These are phyloP conservation scores for Cryptococcus sp. DNA, from an alignment of 1,284 basidiomycete species.

Conservation along the genomic window DNA sequence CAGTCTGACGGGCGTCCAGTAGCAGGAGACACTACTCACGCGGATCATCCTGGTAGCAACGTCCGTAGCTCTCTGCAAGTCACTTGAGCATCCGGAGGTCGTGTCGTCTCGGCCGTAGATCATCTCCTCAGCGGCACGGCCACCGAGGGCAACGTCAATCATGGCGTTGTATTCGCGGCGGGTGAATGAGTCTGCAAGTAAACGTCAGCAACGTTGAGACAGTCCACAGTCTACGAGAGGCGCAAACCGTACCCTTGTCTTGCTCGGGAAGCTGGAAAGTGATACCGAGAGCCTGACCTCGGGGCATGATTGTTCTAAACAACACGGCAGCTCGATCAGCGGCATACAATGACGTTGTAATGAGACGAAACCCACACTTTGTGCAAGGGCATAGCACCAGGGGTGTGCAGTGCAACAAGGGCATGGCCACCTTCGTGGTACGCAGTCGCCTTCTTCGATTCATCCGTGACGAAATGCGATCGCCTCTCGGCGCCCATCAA, in stretches of 20 bases:
- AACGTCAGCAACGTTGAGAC: conserved; percentile 8
- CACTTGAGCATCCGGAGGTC: conserved; percentile 84
- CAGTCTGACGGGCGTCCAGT: neutral
- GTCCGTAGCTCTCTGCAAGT: conserved; percentile 72
- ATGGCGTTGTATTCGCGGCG: conserved; percentile 47
- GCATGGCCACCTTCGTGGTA: conserved; percentile 97
- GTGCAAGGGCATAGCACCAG: conserved; percentile 89
- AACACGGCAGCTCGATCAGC: conserved; percentile 1
- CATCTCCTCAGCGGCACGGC: conserved; percentile 87
- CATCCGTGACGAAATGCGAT: conserved; percentile 78
- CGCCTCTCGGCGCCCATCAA: conserved; percentile 91
- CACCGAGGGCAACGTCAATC: conserved; percentile 89
- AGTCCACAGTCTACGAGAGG: neutral
- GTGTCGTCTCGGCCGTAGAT: conserved; percentile 84
- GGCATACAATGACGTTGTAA: neutral
- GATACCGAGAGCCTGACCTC: conserved; percentile 85
- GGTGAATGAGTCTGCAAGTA: conserved; percentile 44
- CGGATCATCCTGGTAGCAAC: conserved; percentile 86
- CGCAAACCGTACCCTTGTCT: conserved; percentile 54
- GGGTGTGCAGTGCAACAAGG: conserved; percentile 81
- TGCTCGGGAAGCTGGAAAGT: conserved; percentile 82
- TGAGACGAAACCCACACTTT: conserved; percentile 60
- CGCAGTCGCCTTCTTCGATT: conserved; percentile 80
- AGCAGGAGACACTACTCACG: conserved; percentile 55
- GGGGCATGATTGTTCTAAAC: conserved; percentile 74